Percentiles rank a stretch among this genome's conserved stretches.
Evolutionary conservation across 768 basidiomycete genomes (phyloP).

Genomic region (Exidia glandulosa): DNA sequence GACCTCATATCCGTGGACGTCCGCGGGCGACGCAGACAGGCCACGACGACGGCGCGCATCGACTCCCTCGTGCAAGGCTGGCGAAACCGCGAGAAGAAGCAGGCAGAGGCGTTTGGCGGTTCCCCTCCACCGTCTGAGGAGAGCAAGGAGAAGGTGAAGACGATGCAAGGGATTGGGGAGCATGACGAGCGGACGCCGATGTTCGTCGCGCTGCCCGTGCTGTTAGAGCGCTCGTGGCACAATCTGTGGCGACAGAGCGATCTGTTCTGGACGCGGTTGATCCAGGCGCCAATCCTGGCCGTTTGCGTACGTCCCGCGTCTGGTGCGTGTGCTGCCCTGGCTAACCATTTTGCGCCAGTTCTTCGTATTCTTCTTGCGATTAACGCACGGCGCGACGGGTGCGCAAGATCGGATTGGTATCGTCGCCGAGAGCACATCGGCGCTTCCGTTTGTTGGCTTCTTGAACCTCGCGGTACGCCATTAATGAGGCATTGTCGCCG

Average conservation of each 20-base stretch:
- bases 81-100: slow-evolving; percentile 5
- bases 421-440: slow-evolving; percentile 15
- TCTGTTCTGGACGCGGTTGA: slow-evolving; percentile 12
- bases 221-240: slow-evolving; percentile 25
- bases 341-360: slow-evolving; percentile 10
- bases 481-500: not conserved
- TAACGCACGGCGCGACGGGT: slow-evolving; percentile 24
- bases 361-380: slow-evolving; percentile 25
- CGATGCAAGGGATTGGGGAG: not conserved
- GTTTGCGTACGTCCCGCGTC: slow-evolving; percentile 13
- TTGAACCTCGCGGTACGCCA: slow-evolving; percentile 11
- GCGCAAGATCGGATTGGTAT: slow-evolving; percentile 32
- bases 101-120: not conserved
- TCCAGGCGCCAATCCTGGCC: slow-evolving; percentile 11
- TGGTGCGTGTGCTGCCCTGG: slow-evolving; percentile 11
- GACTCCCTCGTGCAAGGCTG: slow-evolving; percentile 3
- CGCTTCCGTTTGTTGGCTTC: slow-evolving; percentile 26
- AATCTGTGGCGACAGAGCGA: slow-evolving; percentile 31
- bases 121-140: not conserved
- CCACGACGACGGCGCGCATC: slow-evolving; percentile 1
- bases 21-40: slow-evolving; percentile 2
- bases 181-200: slow-evolving; percentile 19
- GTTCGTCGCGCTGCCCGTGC: slow-evolving; percentile 24
- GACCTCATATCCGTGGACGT: slow-evolving; percentile 20
- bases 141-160: slow-evolving; percentile 8